A percentile compares a stretch with the other conserved stretches of the same genome.
phyloP scores from a whole-genome alignment of 1,284 basidiomycete species.

The Heliocybe sulcata region DNA sequence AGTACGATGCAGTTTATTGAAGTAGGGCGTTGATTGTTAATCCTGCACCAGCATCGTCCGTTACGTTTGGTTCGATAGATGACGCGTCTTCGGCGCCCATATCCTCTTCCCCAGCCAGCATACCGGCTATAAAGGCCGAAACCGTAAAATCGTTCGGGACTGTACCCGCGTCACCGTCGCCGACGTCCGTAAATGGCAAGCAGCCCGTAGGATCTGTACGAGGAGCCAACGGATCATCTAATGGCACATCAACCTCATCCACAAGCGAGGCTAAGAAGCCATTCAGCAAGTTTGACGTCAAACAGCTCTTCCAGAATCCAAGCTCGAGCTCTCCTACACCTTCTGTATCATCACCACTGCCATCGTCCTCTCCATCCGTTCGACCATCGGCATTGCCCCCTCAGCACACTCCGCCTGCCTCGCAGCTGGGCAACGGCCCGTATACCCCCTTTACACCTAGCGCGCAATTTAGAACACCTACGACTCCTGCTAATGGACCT shows the following conservation, averaged over 20 bases:
- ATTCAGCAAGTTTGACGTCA: slow-evolving; percentile 48
- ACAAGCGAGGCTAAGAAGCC: slow-evolving; percentile 25
- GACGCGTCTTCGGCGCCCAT: slow-evolving; percentile 53
- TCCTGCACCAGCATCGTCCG: slow-evolving; percentile 41
- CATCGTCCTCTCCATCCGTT: slow-evolving; percentile 30
- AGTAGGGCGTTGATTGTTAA: slow-evolving; percentile 1
- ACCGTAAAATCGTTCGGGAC: slow-evolving; percentile 77
- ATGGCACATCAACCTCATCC: slow-evolving; percentile 24
- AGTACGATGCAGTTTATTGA: slow-evolving; percentile 14
- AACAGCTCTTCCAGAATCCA: slow-evolving; percentile 61
- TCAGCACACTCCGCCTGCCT: slow-evolving; percentile 14
- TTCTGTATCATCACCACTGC: slow-evolving; percentile 30
- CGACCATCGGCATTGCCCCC: slow-evolving; percentile 38
- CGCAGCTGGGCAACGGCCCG: slow-evolving; percentile 36
- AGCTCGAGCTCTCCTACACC: slow-evolving; percentile 30
- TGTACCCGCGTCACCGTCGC: slow-evolving; percentile 42
- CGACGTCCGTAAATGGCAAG: slow-evolving; percentile 44
- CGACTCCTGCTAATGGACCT: slow-evolving; percentile 27
- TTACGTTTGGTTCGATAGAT: slow-evolving; percentile 83
- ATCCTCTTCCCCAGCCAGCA: slow-evolving; percentile 61
- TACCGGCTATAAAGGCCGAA: slow-evolving; percentile 60
- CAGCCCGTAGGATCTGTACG: slow-evolving; percentile 7
- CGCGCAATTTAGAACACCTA: slow-evolving; percentile 18
- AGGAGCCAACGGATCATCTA: slow-evolving; percentile 25
- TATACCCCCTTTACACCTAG: slow-evolving; percentile 32